Evolutionary conservation across 441 rosid genomes (phyloP), one percentile per base, ranked within the genome.

Genomic region (Arabidopsis lyrata): DNA sequence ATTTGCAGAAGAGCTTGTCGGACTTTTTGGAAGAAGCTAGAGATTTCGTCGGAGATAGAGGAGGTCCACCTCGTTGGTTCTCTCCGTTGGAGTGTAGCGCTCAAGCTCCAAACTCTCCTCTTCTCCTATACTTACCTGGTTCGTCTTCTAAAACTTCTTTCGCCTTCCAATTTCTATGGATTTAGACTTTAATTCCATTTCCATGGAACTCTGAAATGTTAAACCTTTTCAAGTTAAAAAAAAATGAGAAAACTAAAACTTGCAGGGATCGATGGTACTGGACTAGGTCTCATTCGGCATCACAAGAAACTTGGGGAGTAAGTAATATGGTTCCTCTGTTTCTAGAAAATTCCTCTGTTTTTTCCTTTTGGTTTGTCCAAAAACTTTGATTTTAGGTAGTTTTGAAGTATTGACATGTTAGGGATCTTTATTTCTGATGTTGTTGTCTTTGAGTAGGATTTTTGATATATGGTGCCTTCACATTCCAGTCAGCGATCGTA

Each of bases 191-290:
- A 1, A 13, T 14, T 57, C n/a, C 1, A 4, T 16, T 22, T 39
- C 31, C 5, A 42, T 39, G 29, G 31, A 52, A 6, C 36, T 63
- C 13, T 72, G 8, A 31, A 27, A 48, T 2, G 14, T 38, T 13
- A 27, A 27, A 5, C n/a, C 31, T 27, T 2, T 27, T 27, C 31
- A 27, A 27, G 12, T 50, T 72, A n/a, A 35, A 15, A 56, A 12
- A 52, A 71, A 27, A n/a, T 22, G 13, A 45, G 71, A 9, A 45
- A 57, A 45, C 15, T 1, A 5, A 74, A 55, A 41, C 38, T 65
- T 72, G 68, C 74, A 95, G 99, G 97, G 34, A 82, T 88, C 14
- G 98, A 95, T 73, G 97, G 99, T 22, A 86, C 85, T 50, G 99
- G 97, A 68, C 85, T 91, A 60, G 99, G 98, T 22, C 93, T 95